phyloP scores from a whole-genome alignment of 164 flowering plant genomes.

The Platanus orientalis region DNA sequence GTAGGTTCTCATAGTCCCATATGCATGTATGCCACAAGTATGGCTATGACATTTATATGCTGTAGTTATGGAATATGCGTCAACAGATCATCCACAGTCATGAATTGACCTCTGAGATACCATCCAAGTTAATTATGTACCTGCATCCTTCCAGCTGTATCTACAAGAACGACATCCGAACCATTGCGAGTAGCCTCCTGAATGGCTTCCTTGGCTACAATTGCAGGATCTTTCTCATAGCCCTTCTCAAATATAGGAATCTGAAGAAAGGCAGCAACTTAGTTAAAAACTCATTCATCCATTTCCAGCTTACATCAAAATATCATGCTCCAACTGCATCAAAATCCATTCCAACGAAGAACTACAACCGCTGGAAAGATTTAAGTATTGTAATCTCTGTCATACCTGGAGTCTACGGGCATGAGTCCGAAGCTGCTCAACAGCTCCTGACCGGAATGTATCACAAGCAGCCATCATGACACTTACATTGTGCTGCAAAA shows the following conservation, averaged over 20 bases:
- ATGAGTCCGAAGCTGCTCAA: slow-evolving; percentile 96
- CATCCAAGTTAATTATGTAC: slow-evolving; percentile 23
- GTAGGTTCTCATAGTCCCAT: background rate
- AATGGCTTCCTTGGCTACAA: slow-evolving; percentile 96
- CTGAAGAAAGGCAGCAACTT: slow-evolving; percentile 33
- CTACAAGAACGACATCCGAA: slow-evolving; percentile 96
- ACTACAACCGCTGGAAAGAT: background rate
- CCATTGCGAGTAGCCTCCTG: slow-evolving; percentile 85
- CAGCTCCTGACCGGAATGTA: slow-evolving; percentile 96
- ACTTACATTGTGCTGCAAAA: slow-evolving; percentile 77
- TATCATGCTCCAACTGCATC: background rate
- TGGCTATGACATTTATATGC: background rate
- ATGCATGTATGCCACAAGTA: background rate
- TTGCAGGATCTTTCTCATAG: slow-evolving; percentile 94
- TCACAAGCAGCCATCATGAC: slow-evolving; percentile 99
- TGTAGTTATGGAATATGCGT: background rate
- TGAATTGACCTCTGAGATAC: too few relatives aligned
- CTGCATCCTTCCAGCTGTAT: slow-evolving; percentile 98
- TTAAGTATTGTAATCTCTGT: background rate
- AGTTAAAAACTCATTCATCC: too few relatives aligned
- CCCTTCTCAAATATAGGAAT: slow-evolving; percentile 97
- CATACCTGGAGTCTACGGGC: slow-evolving; percentile 95
- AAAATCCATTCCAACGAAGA: background rate
- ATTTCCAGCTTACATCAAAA: slow-evolving; percentile 8
- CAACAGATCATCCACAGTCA: too few relatives aligned